A percentile compares a stretch with the other conserved stretches of the same genome.
These are phyloP conservation scores for Thalassiosira hispida DNA, from an alignment of 352 stramenopile species.

Conservation along the genomic window DNA sequence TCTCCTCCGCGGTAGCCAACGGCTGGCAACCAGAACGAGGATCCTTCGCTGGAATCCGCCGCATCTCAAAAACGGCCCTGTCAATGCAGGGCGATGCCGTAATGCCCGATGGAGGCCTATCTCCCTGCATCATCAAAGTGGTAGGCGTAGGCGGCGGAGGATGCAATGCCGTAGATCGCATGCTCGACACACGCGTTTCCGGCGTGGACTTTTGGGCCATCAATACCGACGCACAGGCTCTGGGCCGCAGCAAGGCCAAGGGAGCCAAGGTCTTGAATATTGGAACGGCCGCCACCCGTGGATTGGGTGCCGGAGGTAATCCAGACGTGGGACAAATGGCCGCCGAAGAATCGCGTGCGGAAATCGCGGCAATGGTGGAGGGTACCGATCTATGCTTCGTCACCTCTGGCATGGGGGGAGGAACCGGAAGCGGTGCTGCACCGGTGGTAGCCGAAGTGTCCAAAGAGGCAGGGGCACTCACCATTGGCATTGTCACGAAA, in stretches of 20 bases:
- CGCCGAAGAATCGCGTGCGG: conserved; percentile 69
- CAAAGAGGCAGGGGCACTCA: conserved; percentile 91
- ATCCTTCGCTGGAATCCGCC: conserved; percentile 34
- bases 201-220: conserved; percentile 87
- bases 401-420: conserved; percentile 82
- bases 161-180: conserved; percentile 81
- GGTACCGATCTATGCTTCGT: conserved; percentile 78
- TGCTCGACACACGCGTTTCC: conserved; percentile 78
- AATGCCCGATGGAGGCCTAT: conserved; percentile 72
- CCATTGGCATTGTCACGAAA: conserved; percentile 95
- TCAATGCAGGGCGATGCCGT: conserved; percentile 39
- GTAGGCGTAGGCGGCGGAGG: conserved; percentile 86
- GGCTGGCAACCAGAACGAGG: conserved; percentile 37
- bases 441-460: conserved; percentile 93
- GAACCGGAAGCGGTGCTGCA: conserved; percentile 91
- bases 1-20: conserved; percentile 34
- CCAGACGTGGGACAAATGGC: conserved; percentile 63
- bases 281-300: conserved; percentile 80
- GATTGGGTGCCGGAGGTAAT: conserved; percentile 73
- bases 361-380: conserved; percentile 67
- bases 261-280: conserved; percentile 83
- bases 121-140: conserved; percentile 86
- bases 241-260: conserved; percentile 66
- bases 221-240: conserved; percentile 85
- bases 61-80: not conserved